Evolutionary conservation across 1,284 basidiomycete genomes (phyloP), one percentile per base, ranked within the genome.

Genomic region (Papiliotrema laurentii): DNA sequence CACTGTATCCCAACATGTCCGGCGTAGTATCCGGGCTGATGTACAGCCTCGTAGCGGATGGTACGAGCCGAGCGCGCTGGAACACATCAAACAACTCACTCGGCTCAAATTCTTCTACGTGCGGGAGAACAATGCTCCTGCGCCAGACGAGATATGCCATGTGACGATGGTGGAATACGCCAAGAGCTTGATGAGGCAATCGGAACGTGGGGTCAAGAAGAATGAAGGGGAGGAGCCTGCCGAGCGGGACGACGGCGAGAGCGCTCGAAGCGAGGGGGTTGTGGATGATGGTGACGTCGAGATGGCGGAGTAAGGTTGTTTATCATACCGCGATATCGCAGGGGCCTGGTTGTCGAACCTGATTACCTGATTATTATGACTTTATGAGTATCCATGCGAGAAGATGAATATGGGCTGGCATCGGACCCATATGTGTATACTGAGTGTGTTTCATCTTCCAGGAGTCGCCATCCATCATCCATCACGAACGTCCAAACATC

Each of bases 61-160:
- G 89, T 94, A 86, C 64, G 81, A 81, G 1, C 78, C 81, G 0
- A 79, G 82, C 51, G 80, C 83, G 5, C 78, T 91, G 50, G 86
- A 89, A 55, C 80, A 83, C 48, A 90, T 94, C 72, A 90, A 89
- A 69, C 80, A 79, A 2, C 80, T 94, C 43, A 77, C 93, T n/a
- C 80, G 88, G 31, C 82, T 86, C 67, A 92, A 92, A 66, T 93
- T 89, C 75, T 86, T 87, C 70, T 82, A 84, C 10, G 72, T 91
- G n/a, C 76, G 89, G 2, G 83, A 89, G 59, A 60, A 47, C 9
- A 54, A 59, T 30, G 47, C 51, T 27, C 56, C 59, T 34, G 60
- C 66, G 1, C 58, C 59, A 18, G 59, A 64, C 33, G 42, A 37
- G 13, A 13, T 59, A 19, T 66, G 60, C 40, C 48, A 48, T 19